Evolutionary conservation across 2,329 filamentous ascomycete species (phyloP).

Genomic region (Penicillium digitatum): DNA sequence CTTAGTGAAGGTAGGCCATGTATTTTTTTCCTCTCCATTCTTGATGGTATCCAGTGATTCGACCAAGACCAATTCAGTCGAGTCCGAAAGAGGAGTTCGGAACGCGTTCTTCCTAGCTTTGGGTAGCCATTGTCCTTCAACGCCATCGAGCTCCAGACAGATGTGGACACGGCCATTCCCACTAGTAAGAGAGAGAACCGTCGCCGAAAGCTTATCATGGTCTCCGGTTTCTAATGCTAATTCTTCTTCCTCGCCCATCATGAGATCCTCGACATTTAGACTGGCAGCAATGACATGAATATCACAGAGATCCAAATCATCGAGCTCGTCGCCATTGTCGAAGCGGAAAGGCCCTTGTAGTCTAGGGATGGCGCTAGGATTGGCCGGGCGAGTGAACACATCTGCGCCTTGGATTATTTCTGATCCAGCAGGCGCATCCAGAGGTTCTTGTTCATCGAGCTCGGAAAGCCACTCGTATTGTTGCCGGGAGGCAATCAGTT

Average conservation of each 20-base stretch:
- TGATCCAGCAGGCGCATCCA: conserved; percentile 36
- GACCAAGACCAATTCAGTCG: conserved; percentile 43
- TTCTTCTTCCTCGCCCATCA: conserved; percentile 50
- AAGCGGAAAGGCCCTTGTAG: conserved; percentile 60
- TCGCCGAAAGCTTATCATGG: conserved; percentile 52
- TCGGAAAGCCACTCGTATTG: conserved; percentile 59
- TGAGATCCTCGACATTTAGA: conserved; percentile 51
- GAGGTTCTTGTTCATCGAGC: conserved; percentile 53
- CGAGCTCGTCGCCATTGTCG: conserved; percentile 48
- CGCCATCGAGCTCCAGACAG: conserved; percentile 58
- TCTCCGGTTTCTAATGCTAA: conserved; percentile 40
- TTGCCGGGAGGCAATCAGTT: conserved; percentile 48
- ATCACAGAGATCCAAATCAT: conserved; percentile 57
- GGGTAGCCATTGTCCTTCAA: conserved; percentile 62
- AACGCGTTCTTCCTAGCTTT: conserved; percentile 41
- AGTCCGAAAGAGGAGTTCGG: conserved; percentile 40
- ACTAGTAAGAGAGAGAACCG: conserved; percentile 56
- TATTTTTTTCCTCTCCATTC: conserved; percentile 22
- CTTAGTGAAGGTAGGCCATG: conserved; percentile 54
- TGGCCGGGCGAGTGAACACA: conserved; percentile 54
- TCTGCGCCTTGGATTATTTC: conserved; percentile 45
- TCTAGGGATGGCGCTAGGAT: conserved; percentile 54
- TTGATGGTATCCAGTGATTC: conserved; percentile 44
- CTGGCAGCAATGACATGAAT: conserved; percentile 55
- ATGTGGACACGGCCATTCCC: conserved; percentile 54